These are phyloP conservation scores for Pelargonium fulgidum DNA, from an alignment of 441 rosid species.

Conservation along the genomic window DNA sequence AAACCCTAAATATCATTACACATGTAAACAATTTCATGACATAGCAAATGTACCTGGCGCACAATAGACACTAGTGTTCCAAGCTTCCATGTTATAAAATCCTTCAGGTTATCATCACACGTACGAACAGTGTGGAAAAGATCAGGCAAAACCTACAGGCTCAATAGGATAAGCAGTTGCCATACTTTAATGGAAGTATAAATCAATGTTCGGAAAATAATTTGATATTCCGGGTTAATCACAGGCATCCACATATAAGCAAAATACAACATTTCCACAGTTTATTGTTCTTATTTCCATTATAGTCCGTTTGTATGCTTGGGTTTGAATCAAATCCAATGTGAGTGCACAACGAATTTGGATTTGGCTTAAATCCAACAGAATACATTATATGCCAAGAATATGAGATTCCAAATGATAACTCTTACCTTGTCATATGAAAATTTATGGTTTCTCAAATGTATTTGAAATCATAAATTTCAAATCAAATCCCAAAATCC, in stretches of 20 bases:
- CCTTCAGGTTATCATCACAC: slow-evolving; percentile 91
- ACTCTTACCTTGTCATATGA: too few species aligned
- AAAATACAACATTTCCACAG: background rate
- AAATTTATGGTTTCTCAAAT: too few species aligned
- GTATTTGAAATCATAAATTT: too few species aligned
- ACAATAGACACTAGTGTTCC: slow-evolving; percentile 95
- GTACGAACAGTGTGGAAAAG: slow-evolving; percentile 88
- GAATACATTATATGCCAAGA: too few species aligned
- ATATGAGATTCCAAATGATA: too few species aligned
- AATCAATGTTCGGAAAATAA: background rate
- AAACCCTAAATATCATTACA: slow-evolving; percentile 11
- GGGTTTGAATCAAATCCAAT: too few species aligned
- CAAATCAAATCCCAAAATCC: too few species aligned
- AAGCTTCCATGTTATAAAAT: slow-evolving; percentile 96
- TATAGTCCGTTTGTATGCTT: background rate
- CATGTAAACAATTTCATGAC: slow-evolving; percentile 13
- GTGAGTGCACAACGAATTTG: too few species aligned
- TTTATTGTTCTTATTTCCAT: background rate
- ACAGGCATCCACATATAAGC: background rate
- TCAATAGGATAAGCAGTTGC: slow-evolving; percentile 17
- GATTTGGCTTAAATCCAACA: too few species aligned
- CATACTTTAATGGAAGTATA: slow-evolving; percentile 7
- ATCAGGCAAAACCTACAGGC: slow-evolving; percentile 83
- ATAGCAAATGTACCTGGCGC: slow-evolving; percentile 71
- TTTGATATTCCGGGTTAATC: background rate